These are phyloP conservation scores for Venturia aucupariae DNA, from an alignment of 2,329 filamentous ascomycete species.

Conservation along the genomic window DNA sequence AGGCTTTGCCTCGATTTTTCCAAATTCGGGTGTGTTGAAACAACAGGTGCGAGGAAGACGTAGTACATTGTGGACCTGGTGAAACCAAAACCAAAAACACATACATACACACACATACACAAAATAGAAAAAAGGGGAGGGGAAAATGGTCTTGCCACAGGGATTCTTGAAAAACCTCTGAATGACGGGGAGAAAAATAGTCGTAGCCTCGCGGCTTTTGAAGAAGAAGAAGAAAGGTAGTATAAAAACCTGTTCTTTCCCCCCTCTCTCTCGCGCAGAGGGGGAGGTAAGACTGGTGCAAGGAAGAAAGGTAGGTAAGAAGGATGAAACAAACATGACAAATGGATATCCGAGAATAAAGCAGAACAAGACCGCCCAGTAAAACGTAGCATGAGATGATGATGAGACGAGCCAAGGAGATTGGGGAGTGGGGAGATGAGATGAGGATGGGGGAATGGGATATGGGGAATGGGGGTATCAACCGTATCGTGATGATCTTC, in stretches of 20 bases:
- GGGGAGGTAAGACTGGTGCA: background rate
- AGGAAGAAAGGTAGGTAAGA: background rate
- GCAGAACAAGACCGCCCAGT: background rate
- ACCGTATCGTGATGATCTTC: conserved; percentile 1
- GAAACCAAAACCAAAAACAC: too few species aligned
- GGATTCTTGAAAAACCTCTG: too few species aligned
- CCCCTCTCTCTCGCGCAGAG: too few species aligned
- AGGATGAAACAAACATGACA: background rate
- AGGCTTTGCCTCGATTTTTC: too few species aligned
- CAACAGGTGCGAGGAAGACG: too few species aligned
- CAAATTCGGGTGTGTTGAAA: too few species aligned
- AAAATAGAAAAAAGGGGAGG: too few species aligned
- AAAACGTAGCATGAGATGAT: background rate
- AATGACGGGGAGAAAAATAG: background rate
- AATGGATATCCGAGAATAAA: background rate
- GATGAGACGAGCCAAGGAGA: too few species aligned
- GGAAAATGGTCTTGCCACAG: too few species aligned
- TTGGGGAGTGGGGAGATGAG: background rate
- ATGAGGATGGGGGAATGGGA: background rate
- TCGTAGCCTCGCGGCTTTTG: conserved; percentile 9
- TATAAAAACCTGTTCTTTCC: too few species aligned
- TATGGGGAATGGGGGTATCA: background rate
- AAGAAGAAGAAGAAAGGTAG: conserved; percentile 14
- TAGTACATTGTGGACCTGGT: too few species aligned
- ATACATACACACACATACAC: too few species aligned